Percentiles rank a stretch among this genome's conserved stretches.
Evolutionary conservation across 2,329 filamentous ascomycete genomes (phyloP).

Genomic region (Leptoxyphium fumago): DNA sequence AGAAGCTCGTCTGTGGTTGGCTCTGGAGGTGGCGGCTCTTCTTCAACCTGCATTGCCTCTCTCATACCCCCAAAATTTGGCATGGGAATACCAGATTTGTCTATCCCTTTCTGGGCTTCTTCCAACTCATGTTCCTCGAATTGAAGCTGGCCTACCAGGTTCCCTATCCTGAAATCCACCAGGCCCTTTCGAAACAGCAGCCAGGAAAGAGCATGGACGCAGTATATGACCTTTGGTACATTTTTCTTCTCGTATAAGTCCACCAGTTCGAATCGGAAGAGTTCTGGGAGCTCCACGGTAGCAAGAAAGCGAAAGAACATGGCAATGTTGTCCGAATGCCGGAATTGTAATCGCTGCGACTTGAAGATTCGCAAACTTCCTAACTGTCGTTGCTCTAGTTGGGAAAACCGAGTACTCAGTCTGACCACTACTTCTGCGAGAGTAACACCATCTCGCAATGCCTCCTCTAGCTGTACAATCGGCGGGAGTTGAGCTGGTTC

Average conservation of each 20-base stretch:
- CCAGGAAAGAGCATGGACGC: slow-evolving; percentile 94
- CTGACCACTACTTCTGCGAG: slow-evolving; percentile 87
- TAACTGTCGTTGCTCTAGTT: slow-evolving; percentile 23
- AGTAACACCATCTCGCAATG: slow-evolving; percentile 80
- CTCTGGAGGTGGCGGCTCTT: slow-evolving; percentile 50
- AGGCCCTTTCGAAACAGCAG: slow-evolving; percentile 91
- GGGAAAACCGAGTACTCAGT: slow-evolving; percentile 59
- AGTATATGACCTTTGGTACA: slow-evolving; percentile 97
- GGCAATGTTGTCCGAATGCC: slow-evolving; percentile 96
- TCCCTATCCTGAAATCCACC: slow-evolving; percentile 89
- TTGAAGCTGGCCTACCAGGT: slow-evolving; percentile 87
- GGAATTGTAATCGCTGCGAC: slow-evolving; percentile 71
- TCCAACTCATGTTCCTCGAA: slow-evolving; percentile 97
- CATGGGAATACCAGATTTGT: slow-evolving; percentile 90
- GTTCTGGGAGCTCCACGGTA: slow-evolving; percentile 79
- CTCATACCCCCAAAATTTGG: slow-evolving; percentile 97
- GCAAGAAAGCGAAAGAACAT: slow-evolving; percentile 90
- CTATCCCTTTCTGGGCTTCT: slow-evolving; percentile 89
- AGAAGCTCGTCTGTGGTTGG: slow-evolving; percentile 86
- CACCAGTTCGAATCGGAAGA: slow-evolving; percentile 93
- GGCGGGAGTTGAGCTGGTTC: slow-evolving; percentile 65
- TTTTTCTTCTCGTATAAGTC: slow-evolving; percentile 99
- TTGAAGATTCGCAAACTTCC: slow-evolving; percentile 57
- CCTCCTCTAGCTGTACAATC: slow-evolving; percentile 87
- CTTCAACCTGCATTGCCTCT: slow-evolving; percentile 81